A percentile compares a stretch with the other conserved stretches of the same genome.
Conservation (phyloP, 345 rosid species). For the Arabidopsis suecica region DNA sequence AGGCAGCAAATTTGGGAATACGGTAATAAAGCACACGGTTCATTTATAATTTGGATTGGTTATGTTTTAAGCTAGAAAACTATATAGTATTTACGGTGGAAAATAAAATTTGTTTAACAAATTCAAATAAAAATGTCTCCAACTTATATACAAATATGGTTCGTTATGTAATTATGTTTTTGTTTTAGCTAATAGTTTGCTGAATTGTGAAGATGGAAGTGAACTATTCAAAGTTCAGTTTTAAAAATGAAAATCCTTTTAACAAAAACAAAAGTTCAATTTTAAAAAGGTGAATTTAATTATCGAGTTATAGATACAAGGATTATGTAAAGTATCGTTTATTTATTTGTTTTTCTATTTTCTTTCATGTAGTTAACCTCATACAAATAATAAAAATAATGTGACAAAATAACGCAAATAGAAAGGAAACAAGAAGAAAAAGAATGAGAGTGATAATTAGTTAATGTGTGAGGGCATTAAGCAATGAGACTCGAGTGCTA, state of each 20-base stretch:
- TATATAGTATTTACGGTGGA: neutral
- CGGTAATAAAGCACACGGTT: neutral
- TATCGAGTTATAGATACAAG: neutral
- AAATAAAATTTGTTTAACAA: neutral
- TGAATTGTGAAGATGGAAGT: neutral
- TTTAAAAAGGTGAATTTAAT: neutral
- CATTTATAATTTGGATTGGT: neutral
- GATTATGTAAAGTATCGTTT: conserved; percentile 7
- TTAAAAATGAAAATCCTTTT: too few relatives aligned
- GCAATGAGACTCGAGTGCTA: conserved; percentile 47
- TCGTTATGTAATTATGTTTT: neutral
- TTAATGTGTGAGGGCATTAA: conserved; percentile 46
- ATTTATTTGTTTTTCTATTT: conserved; percentile 26
- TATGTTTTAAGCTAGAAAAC: neutral
- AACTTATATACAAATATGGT: neutral
- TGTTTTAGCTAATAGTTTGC: neutral
- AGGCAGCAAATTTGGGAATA: neutral
- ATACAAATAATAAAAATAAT: conserved; percentile 34
- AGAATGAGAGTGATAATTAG: neutral
- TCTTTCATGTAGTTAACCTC: conserved; percentile 33
- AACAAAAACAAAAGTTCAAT: neutral
- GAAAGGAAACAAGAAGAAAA: conserved; percentile 3
- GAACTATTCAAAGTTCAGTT: neutral
- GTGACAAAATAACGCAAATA: conserved; percentile 30
- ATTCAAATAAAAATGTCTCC: neutral